Evolutionary conservation across 106 monocot species (phyloP).

Genomic region (Apostasia ramifera): DNA sequence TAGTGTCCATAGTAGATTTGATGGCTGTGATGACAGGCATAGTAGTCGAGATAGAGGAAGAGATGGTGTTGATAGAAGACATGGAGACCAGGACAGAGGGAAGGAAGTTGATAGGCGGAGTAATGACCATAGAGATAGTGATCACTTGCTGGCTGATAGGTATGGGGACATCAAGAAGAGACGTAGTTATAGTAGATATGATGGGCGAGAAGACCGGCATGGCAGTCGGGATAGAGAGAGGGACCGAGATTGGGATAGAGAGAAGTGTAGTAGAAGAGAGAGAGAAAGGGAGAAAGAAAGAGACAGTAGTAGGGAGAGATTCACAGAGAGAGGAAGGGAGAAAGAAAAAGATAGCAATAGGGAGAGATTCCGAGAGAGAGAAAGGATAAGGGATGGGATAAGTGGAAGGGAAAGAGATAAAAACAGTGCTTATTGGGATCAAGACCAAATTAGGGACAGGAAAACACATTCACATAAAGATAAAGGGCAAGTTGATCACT

Average conservation of each 20-base stretch:
- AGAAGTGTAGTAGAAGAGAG: slow-evolving; percentile 10
- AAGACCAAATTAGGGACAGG: slow-evolving; percentile 10
- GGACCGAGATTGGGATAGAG: slow-evolving; percentile 33
- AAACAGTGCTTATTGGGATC: slow-evolving; percentile 26
- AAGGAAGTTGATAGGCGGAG: slow-evolving; percentile 4
- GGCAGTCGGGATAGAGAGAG: slow-evolving; percentile 8
- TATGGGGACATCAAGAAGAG: slow-evolving; percentile 36
- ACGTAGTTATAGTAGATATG: slow-evolving; percentile 32
- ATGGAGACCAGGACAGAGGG: neutral
- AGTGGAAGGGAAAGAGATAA: slow-evolving; percentile 29
- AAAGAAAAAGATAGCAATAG: slow-evolving; percentile 14
- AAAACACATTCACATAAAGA: slow-evolving; percentile 19
- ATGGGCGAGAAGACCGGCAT: slow-evolving; percentile 15
- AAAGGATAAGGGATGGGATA: slow-evolving; percentile 7
- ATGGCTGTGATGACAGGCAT: slow-evolving; percentile 8
- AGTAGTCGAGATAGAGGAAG: slow-evolving; percentile 13
- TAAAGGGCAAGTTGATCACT: slow-evolving; percentile 13
- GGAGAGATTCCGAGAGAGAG: slow-evolving; percentile 22
- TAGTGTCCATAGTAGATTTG: neutral
- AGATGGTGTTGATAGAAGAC: slow-evolving; percentile 3
- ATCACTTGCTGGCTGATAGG: neutral
- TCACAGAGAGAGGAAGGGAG: slow-evolving; percentile 16
- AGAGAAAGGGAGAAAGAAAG: slow-evolving; percentile 20
- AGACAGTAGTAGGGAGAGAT: slow-evolving; percentile 17
- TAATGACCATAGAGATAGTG: slow-evolving; percentile 10